A percentile compares a stretch with the other conserved stretches of the same genome.
These are phyloP conservation scores for Echium plantagineum DNA, from an alignment of 257 asterid species.

Conservation along the genomic window DNA sequence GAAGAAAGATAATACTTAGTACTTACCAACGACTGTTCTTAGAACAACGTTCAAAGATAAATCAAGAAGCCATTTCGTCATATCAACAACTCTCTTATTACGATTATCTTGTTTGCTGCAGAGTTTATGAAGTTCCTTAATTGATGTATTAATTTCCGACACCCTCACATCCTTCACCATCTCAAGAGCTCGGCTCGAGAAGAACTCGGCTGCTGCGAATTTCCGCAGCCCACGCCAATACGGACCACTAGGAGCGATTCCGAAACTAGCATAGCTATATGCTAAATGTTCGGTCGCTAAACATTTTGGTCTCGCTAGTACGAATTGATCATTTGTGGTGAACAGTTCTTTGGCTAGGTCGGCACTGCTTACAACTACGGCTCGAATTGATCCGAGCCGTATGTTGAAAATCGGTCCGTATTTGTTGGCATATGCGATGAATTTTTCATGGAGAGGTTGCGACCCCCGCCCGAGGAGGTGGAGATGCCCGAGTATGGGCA, in stretches of 20 bases:
- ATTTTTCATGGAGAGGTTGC: constrained; percentile 15
- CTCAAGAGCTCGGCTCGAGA: constrained; percentile 16
- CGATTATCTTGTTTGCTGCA: background rate
- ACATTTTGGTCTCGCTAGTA: constrained; percentile 13
- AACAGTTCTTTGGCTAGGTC: constrained; percentile 20
- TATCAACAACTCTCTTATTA: constrained; percentile 6
- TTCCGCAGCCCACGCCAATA: constrained; percentile 29
- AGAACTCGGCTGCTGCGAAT: constrained; percentile 7
- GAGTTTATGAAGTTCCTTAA: constrained; percentile 10
- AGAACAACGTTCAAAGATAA: constrained; percentile 14
- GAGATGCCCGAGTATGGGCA: constrained; percentile 32
- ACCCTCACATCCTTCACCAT: constrained; percentile 15
- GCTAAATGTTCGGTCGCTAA: constrained; percentile 11
- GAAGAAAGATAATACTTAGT: background rate
- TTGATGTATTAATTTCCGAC: constrained; percentile 14
- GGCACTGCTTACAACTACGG: constrained; percentile 15
- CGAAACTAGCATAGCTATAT: constrained; percentile 20
- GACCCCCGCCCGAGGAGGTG: constrained; percentile 24
- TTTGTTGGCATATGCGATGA: constrained; percentile 18
- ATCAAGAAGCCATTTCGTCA: constrained; percentile 25
- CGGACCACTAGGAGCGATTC: constrained; percentile 17
- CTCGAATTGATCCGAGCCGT: constrained; percentile 12
- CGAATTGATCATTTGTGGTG: constrained; percentile 14
- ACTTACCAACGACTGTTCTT: constrained; percentile 19
- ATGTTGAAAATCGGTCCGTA: constrained; percentile 24